Base-by-base conservation (phyloP, 2,329 filamentous ascomycete genomes). In the Fusarium anthophilum region DNA sequence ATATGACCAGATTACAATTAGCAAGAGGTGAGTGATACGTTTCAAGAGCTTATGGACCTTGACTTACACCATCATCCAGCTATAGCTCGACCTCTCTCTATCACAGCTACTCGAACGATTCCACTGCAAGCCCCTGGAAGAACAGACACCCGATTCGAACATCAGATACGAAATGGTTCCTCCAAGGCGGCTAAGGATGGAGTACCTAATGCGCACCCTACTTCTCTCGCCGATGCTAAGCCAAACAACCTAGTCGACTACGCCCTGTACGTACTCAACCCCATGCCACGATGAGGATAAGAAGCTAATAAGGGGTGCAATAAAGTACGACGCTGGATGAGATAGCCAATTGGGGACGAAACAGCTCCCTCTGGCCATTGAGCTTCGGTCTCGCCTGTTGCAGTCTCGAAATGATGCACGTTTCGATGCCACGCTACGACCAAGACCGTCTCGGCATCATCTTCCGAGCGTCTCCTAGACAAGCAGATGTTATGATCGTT, bases 401-500 rank as follows among this genome's bases (percentile, higher is more conserved):
- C 78, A 86, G 87, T 56, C 75, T 91, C 63, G 89, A 91, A 76
- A 91, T 91, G 90, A 91, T 91, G 90, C 88, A 90, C 70, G 82
- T 87, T 6, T 91, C 89, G 5, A 90, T 89, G 75, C 89, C 89
- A 8, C 85, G 89, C 22, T 91, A 91, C 82, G 89, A 91, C 68
- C 89, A 91, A 75, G 89, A 91, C 80, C 86, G 89, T 24, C 83
- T 91, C 22, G 90, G 90, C 53, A 91, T 91, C 71, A 91, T 92
- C 78, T 92, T 92, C 83, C 88, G 91, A 60, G 91, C 90, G 26
- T 91, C 90, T 0, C 91, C 91, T 0, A 86, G 90, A 51, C 90
- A 92, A 76, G 86, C 89, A 24, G 90, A 92, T 77, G 88, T 91
- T 22, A 91, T 92, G 88, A 90, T 92, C 60, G 90, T 92, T 1